phyloP scores from a whole-genome alignment of 2,329 filamentous ascomycete genomes.

The Fusarium succisae region DNA sequence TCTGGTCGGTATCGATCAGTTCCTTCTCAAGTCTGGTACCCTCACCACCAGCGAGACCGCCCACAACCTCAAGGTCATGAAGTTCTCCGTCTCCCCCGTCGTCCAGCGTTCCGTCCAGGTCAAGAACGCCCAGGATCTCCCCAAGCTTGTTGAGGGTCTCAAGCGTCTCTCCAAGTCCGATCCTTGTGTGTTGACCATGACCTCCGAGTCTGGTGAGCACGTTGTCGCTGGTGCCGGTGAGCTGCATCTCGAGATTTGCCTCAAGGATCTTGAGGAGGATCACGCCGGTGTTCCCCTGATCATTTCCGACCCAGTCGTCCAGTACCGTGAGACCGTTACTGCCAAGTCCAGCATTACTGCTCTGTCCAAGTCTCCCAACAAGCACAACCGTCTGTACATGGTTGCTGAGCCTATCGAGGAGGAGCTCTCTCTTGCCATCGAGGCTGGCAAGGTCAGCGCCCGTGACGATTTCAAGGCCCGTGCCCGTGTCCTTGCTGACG shows the following conservation, averaged over 20 bases:
- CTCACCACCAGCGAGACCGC: slow-evolving; percentile 96
- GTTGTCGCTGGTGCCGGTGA: slow-evolving; percentile 99
- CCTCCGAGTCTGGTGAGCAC: slow-evolving; percentile 96
- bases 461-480: slow-evolving; percentile 99
- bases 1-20: slow-evolving; percentile 99
- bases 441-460: slow-evolving; percentile 88
- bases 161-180: slow-evolving; percentile 99
- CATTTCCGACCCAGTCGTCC: slow-evolving; percentile 97
- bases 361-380: slow-evolving; percentile 99
- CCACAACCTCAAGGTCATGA: slow-evolving; percentile 99
- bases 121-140: slow-evolving; percentile 99
- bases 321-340: slow-evolving; percentile 96
- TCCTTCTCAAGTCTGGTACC: slow-evolving; percentile 99
- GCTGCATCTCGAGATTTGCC: slow-evolving; percentile 99
- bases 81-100: slow-evolving; percentile 99
- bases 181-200: slow-evolving; percentile 93
- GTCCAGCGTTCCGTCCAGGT: slow-evolving; percentile 98
- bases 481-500: slow-evolving; percentile 94
- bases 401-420: slow-evolving; percentile 89
- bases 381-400: slow-evolving; percentile 99
- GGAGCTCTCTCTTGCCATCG: slow-evolving; percentile 91
- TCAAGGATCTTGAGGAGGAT: slow-evolving; percentile 99
- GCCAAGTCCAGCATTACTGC: slow-evolving; percentile 91
- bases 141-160: slow-evolving; percentile 99
- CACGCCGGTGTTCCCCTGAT: slow-evolving; percentile 98